A percentile compares a stretch with the other conserved stretches of the same genome.
Evolutionary conservation across 306 rosid species (phyloP).

Genomic region (Fragaria vesca): DNA sequence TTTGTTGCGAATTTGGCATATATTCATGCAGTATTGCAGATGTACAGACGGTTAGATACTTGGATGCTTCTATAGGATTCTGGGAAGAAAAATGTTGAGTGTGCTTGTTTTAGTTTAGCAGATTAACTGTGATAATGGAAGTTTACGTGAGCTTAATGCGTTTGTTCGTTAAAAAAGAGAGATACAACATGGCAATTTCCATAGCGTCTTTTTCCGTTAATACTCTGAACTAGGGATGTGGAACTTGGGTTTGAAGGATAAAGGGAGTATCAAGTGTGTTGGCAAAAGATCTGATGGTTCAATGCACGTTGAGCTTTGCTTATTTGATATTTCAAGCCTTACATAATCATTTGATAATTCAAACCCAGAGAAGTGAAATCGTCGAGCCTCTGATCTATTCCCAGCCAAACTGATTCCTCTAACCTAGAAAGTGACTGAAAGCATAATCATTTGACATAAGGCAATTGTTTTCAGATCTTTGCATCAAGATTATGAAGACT

Average conservation of each 20-base stretch:
- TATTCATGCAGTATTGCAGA: background rate
- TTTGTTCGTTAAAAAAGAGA: background rate
- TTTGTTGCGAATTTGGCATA: background rate
- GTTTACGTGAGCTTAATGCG: background rate
- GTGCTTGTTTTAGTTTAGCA: background rate
- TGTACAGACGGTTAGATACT: background rate
- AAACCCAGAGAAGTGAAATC: too few relatives aligned
- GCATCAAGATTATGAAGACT: slow-evolving; percentile 5
- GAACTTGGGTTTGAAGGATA: background rate
- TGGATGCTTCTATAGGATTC: background rate
- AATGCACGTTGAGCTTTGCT: too few relatives aligned
- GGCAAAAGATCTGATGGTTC: too few relatives aligned
- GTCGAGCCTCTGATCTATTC: too few relatives aligned
- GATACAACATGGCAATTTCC: background rate
- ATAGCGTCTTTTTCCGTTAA: background rate
- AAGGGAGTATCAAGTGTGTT: too few relatives aligned
- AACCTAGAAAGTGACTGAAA: too few relatives aligned
- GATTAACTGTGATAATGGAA: background rate
- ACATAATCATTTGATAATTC: too few relatives aligned
- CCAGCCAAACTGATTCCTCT: too few relatives aligned
- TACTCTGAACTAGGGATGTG: background rate
- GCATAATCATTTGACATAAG: too few relatives aligned
- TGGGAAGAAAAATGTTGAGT: background rate
- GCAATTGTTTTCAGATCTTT: too few relatives aligned
- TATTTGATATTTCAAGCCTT: too few relatives aligned